A percentile compares a stretch with the other conserved stretches of the same genome.
These are phyloP conservation scores for Aspergillus novoparasiticus DNA, from an alignment of 2,329 filamentous ascomycete species.

Conservation along the genomic window DNA sequence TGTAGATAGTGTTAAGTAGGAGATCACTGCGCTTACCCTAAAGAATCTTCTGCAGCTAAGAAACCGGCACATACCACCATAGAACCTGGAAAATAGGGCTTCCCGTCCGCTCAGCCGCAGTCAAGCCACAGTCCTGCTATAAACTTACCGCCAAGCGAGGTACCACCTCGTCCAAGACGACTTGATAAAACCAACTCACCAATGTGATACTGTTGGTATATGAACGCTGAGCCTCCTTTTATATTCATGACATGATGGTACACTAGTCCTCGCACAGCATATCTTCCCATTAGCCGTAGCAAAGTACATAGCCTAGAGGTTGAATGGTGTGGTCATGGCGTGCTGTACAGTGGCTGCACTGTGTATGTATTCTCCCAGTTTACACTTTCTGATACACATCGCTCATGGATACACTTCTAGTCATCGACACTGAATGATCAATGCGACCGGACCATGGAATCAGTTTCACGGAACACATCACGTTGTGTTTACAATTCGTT, in stretches of 20 bases:
- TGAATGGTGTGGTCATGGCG: conserved; percentile 67
- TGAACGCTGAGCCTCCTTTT: too few species aligned
- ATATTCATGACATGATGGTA: not conserved
- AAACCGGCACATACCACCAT: too few species aligned
- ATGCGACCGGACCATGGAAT: conserved; percentile 60
- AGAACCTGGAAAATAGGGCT: too few species aligned
- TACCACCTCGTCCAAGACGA: too few species aligned
- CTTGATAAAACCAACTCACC: too few species aligned
- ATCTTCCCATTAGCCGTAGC: conserved; percentile 60
- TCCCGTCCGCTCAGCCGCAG: too few species aligned
- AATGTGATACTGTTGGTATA: conserved; percentile 57
- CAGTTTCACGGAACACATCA: conserved; percentile 62
- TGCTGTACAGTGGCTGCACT: conserved; percentile 63
- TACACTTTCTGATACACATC: not conserved
- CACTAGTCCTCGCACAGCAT: conserved; percentile 62
- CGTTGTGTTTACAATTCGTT: conserved; percentile 39
- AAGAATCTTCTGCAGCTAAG: too few species aligned
- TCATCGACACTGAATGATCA: conserved; percentile 61
- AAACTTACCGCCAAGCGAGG: too few species aligned
- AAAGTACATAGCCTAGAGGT: conserved; percentile 61
- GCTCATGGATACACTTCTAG: conserved; percentile 35
- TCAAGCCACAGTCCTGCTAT: too few species aligned
- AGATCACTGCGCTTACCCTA: too few species aligned
- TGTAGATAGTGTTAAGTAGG: too few species aligned
- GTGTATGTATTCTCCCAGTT: conserved; percentile 43